phyloP scores from a whole-genome alignment of 1,139 yeast genomes.

The Candida sanyaensis region DNA sequence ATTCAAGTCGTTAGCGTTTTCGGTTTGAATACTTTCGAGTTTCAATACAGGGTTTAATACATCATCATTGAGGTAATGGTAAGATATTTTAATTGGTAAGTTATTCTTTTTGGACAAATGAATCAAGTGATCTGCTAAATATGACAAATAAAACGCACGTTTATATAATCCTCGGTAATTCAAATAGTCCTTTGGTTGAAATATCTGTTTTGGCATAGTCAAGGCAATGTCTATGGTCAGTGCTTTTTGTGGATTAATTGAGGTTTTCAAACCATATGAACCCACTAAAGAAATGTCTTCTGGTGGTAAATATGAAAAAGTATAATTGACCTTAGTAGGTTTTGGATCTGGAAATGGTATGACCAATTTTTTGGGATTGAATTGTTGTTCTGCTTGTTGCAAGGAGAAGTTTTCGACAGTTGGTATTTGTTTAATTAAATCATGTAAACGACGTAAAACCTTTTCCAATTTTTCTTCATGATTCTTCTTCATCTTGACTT shows the following conservation, averaged over 20 bases:
- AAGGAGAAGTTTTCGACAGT: slow-evolving; percentile 52
- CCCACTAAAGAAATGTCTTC: slow-evolving; percentile 80
- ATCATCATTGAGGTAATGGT: slow-evolving; percentile 67
- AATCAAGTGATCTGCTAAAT: slow-evolving; percentile 65
- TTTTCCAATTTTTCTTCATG: slow-evolving; percentile 71
- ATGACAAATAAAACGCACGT: slow-evolving; percentile 83
- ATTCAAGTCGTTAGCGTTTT: slow-evolving; percentile 47
- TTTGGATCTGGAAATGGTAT: slow-evolving; percentile 92
- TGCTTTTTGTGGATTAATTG: slow-evolving; percentile 51
- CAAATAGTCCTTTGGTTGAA: slow-evolving; percentile 85
- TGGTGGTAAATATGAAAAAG: slow-evolving; percentile 72
- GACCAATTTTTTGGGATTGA: slow-evolving; percentile 51
- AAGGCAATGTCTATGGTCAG: slow-evolving; percentile 75
- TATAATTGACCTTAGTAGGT: slow-evolving; percentile 69
- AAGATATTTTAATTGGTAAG: slow-evolving; percentile 53
- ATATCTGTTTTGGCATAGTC: slow-evolving; percentile 74
- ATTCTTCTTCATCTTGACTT: slow-evolving; percentile 70
- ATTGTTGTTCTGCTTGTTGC: slow-evolving; percentile 50
- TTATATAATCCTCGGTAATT: slow-evolving; percentile 90
- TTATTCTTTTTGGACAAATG: slow-evolving; percentile 55
- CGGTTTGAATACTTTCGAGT: slow-evolving; percentile 53
- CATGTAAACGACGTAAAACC: slow-evolving; percentile 75
- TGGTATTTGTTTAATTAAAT: slow-evolving; percentile 64
- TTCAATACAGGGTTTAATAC: slow-evolving; percentile 63
- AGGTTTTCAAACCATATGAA: slow-evolving; percentile 85